phyloP scores from a whole-genome alignment of 192 early-diverging fungal species.

The Allomyces macrogynus region DNA sequence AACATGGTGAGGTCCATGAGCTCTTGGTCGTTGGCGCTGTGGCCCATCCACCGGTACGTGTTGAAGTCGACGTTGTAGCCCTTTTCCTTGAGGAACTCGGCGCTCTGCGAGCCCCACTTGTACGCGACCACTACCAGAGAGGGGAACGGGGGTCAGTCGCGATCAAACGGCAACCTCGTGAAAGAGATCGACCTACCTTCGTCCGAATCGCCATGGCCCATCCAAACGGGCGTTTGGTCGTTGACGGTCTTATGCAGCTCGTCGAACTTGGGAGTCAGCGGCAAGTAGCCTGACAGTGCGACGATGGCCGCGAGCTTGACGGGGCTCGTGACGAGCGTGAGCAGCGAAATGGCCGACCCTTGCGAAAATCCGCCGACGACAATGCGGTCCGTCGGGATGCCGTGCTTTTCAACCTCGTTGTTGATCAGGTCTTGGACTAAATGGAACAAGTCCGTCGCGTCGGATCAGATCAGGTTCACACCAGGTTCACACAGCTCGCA shows the following conservation, averaged over 20 bases:
- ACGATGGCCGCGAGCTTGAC: slow-evolving; percentile 46
- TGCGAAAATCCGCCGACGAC: slow-evolving; percentile 91
- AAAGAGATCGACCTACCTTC: slow-evolving; percentile 10
- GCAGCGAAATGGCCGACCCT: slow-evolving; percentile 54
- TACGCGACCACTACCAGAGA: slow-evolving; percentile 28
- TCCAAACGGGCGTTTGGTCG: slow-evolving; percentile 53
- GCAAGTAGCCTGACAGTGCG: slow-evolving; percentile 63
- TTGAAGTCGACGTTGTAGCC: slow-evolving; percentile 51
- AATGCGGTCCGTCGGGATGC: slow-evolving; percentile 63
- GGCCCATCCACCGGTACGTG: slow-evolving; percentile 61
- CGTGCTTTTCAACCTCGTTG: slow-evolving; percentile 45
- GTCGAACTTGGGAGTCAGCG: slow-evolving; percentile 23
- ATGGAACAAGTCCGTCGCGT: too few relatives aligned
- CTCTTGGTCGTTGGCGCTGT: slow-evolving; percentile 47
- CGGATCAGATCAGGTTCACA: slow-evolving; percentile 3
- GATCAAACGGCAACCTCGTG: neutral
- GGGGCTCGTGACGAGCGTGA: slow-evolving; percentile 48
- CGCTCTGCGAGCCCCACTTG: slow-evolving; percentile 47
- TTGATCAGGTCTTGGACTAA: slow-evolving; percentile 39
- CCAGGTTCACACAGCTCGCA: neutral
- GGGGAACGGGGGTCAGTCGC: neutral
- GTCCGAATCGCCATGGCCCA: slow-evolving; percentile 68
- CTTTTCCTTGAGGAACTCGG: slow-evolving; percentile 31
- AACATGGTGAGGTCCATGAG: slow-evolving; percentile 45
- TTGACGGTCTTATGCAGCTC: slow-evolving; percentile 34